phyloP scores from a whole-genome alignment of 805 yeast species.

The Tetrapisispora namnaoensis region DNA sequence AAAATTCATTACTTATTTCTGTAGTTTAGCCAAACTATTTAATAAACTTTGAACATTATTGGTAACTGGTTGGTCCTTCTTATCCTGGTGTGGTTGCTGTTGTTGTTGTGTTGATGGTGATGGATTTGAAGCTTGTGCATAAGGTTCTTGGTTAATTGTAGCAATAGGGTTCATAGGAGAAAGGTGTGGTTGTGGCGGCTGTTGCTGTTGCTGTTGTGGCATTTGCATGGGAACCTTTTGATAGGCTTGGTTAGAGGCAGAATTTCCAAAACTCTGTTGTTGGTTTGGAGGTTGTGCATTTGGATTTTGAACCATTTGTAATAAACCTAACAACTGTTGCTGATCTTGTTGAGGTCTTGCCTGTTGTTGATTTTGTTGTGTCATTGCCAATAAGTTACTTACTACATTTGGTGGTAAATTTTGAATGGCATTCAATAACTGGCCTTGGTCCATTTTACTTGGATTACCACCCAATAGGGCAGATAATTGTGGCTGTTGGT shows the following conservation, averaged over 20 bases:
- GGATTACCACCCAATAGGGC: slow-evolving; percentile 17
- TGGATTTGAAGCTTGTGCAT: slow-evolving; percentile 6
- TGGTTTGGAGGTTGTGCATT: slow-evolving; percentile 11
- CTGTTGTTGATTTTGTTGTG: slow-evolving; percentile 28
- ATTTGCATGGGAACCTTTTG: slow-evolving; percentile 3
- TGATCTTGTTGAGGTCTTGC: slow-evolving; percentile 15
- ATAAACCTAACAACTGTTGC: slow-evolving; percentile 23
- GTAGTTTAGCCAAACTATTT: slow-evolving; percentile 32
- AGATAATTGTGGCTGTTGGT: slow-evolving; percentile 20
- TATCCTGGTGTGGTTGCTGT: slow-evolving; percentile 12
- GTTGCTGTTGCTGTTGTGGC: slow-evolving; percentile 4
- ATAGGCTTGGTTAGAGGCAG: background rate
- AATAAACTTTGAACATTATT: slow-evolving; percentile 31
- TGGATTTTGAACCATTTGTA: slow-evolving; percentile 26
- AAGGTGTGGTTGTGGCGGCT: slow-evolving; percentile 5
- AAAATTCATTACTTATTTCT: slow-evolving; percentile 12
- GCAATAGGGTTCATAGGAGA: slow-evolving; percentile 5
- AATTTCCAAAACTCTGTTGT: slow-evolving; percentile 6
- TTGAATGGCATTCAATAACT: slow-evolving; percentile 26
- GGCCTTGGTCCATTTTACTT: slow-evolving; percentile 25
- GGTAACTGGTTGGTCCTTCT: slow-evolving; percentile 19
- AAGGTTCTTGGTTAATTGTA: slow-evolving; percentile 10
- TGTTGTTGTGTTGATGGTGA: slow-evolving; percentile 9
- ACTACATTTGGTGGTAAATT: slow-evolving; percentile 29
- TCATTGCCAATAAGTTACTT: slow-evolving; percentile 23